Base-by-base conservation (phyloP, 1,284 basidiomycete genomes). In the Tranzscheliella williamsii region DNA sequence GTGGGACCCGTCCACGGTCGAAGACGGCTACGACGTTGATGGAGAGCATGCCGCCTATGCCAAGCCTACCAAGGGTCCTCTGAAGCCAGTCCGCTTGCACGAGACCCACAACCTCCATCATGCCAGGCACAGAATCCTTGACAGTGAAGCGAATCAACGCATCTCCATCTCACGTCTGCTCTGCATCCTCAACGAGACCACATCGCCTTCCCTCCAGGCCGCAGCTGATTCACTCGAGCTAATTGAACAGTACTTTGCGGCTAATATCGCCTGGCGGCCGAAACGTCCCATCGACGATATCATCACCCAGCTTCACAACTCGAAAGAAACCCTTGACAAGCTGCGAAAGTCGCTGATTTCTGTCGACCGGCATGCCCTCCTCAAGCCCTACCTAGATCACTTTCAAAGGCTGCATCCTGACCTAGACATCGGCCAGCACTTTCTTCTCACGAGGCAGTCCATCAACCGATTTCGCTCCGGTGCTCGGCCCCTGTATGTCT, bases 161-260 rank as follows among this genome's bases (percentile, higher is more conserved):
- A 78, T 84, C 16, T 79, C 80, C 21, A 75, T 83, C 41, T 48
- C 67, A 16, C 81, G 83, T 38, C 76, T 86, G 27, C 66, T 86
- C 8, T 83, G 84, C 2, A 73, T 82, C 11, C 73, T 87, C 7
- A 21, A 45, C 74, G 75, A 9, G 65, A 77, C 13, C 75, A 81
- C 0, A 79, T 78, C 39, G 13, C 30, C 58, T 75, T 4, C 72
- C 51, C 6, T 81, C 75, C 2, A 73, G 84, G 18, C 56, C 55
- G n/a, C 0, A 78, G 79, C 26, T 22, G 24, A 60, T 76, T 5
- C 71, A 53, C 4, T 81, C 77, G 3, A 70, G 84, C 15, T 55
- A 55, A 13, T 78, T 77, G 20, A 74, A 78, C 30, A 31, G 16
- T 67, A 56, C 29, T 50, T 71, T 12, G 37, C 44, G 2, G 48